phyloP scores from a whole-genome alignment of 352 stramenopile genomes.

The Phytophthora ohioensis region DNA sequence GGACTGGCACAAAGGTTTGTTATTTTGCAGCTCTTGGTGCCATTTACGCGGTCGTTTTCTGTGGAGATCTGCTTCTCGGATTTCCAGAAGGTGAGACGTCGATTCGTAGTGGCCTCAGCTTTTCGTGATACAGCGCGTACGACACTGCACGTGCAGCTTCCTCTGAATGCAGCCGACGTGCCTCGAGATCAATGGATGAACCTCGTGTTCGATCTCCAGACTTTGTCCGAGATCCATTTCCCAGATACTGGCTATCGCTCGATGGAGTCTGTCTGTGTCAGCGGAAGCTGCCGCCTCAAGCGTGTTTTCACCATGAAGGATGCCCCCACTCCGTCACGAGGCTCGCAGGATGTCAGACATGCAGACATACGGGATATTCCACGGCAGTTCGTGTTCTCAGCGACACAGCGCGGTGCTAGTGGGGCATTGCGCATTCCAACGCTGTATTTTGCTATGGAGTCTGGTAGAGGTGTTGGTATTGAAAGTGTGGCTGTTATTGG shows the following conservation, averaged over 20 bases:
- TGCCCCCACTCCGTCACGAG: slow-evolving; percentile 45
- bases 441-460: slow-evolving; percentile 57
- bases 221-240: slow-evolving; percentile 70
- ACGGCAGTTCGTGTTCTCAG: slow-evolving; percentile 70
- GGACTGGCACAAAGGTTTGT: slow-evolving; percentile 82
- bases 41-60: slow-evolving; percentile 70
- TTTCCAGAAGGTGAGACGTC: slow-evolving; percentile 73
- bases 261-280: slow-evolving; percentile 82
- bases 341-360: slow-evolving; percentile 23
- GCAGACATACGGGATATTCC: slow-evolving; percentile 64
- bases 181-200: slow-evolving; percentile 82
- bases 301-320: slow-evolving; percentile 91
- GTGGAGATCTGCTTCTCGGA: slow-evolving; percentile 86
- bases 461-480: not conserved
- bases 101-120: slow-evolving; percentile 80
- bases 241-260: slow-evolving; percentile 62
- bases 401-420: slow-evolving; percentile 29
- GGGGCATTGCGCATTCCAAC: slow-evolving; percentile 47
- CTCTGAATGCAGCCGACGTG: slow-evolving; percentile 47
- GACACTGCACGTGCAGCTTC: slow-evolving; percentile 75
- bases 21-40: slow-evolving; percentile 71
- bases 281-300: slow-evolving; percentile 78
- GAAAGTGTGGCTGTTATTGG: slow-evolving; percentile 13
- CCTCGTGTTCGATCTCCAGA: slow-evolving; percentile 78
- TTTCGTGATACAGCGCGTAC: slow-evolving; percentile 76